Conservation (phyloP, 345 rosid species). For the Aethionema arabicum region DNA sequence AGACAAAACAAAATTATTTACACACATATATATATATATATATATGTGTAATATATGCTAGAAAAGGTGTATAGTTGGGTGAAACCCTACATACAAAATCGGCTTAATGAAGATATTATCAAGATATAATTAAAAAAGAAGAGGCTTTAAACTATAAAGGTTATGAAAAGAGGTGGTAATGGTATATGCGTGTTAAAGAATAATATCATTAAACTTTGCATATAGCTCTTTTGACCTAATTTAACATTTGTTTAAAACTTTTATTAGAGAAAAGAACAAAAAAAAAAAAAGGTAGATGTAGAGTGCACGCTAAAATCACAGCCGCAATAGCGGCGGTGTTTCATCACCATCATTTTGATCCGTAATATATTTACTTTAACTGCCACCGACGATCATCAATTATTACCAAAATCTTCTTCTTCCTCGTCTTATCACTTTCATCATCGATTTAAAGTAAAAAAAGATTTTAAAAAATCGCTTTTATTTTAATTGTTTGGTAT, state of each 20-base stretch:
- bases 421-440: constrained; percentile 5
- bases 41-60: no score
- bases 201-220: no score
- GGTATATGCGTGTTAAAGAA: no score
- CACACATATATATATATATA: no score
- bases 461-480: neutral
- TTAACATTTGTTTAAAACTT: constrained; percentile 20
- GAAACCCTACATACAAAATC: no score
- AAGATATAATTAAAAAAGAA: no score
- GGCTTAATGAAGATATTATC: no score
- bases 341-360: constrained; percentile 2
- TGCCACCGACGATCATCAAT: constrained; percentile 33
- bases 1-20: no score
- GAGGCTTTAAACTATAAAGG: no score
- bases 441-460: neutral
- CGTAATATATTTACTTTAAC: neutral
- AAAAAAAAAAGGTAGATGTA: constrained; percentile 21
- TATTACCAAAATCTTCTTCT: constrained; percentile 26
- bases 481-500: neutral
- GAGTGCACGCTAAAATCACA: constrained; percentile 69
- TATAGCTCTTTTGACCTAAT: constrained; percentile 29
- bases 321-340: constrained; percentile 85
- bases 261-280: constrained; percentile 11
- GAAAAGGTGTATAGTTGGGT: no score
- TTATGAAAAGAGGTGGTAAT: no score